Conservation (phyloP, 495 filamentous ascomycete genomes). For the Acidomyces sp. region DNA sequence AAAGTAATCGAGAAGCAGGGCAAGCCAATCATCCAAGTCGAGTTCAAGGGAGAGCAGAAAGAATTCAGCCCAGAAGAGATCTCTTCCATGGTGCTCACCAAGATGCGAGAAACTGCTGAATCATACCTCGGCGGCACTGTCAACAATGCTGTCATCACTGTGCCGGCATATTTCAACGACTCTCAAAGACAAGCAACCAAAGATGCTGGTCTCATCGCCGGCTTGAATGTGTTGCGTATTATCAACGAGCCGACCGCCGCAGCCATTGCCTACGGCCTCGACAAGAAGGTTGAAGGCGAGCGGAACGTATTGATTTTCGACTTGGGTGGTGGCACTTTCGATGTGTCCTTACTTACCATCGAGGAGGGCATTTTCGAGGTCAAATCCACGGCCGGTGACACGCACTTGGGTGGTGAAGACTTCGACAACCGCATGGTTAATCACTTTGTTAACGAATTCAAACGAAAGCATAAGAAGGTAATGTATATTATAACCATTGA, state of each 20-base stretch:
- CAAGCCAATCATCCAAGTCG: slow-evolving; percentile 34
- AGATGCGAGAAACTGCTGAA: slow-evolving; percentile 97
- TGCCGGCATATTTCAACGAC: slow-evolving; percentile 99
- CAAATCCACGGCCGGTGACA: slow-evolving; percentile 96
- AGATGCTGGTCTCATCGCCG: slow-evolving; percentile 93
- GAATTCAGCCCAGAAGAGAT: slow-evolving; percentile 37
- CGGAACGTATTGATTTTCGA: slow-evolving; percentile 99
- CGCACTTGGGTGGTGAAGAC: slow-evolving; percentile 97
- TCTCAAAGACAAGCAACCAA: slow-evolving; percentile 98
- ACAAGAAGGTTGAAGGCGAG: slow-evolving; percentile 93
- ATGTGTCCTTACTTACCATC: slow-evolving; percentile 97
- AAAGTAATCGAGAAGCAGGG: slow-evolving; percentile 35
- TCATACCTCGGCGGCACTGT: slow-evolving; percentile 90
- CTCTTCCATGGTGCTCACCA: slow-evolving; percentile 38
- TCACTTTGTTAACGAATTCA: slow-evolving; percentile 92
- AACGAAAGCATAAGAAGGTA: slow-evolving; percentile 66
- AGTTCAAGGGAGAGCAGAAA: slow-evolving; percentile 38
- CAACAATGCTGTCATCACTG: slow-evolving; percentile 96
- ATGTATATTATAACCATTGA: slow-evolving; percentile 3
- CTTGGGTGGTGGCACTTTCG: slow-evolving; percentile 98
- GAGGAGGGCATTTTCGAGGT: slow-evolving; percentile 99
- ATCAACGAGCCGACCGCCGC: slow-evolving; percentile 99
- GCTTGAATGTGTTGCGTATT: slow-evolving; percentile 97
- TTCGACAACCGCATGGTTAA: slow-evolving; percentile 97
- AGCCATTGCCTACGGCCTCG: slow-evolving; percentile 93